Conservation (phyloP, 129 eudicot genomes). For the Centaurea solstitialis region DNA sequence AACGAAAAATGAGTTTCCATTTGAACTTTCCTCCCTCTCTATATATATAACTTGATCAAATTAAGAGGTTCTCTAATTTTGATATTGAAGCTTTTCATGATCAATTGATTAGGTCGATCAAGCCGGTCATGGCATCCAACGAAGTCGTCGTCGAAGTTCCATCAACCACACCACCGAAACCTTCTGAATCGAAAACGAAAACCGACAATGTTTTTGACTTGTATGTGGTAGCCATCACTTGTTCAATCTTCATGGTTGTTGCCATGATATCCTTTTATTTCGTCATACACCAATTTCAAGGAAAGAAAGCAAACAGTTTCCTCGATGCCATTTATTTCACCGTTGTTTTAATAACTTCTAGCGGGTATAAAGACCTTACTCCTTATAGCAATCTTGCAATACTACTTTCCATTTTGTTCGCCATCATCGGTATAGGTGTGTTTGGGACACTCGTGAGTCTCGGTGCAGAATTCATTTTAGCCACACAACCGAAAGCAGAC, state of each 20-base stretch:
- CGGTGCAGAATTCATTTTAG: background rate
- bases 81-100: too few species aligned
- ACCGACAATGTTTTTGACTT: too few species aligned
- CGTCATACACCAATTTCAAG: background rate
- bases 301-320: background rate
- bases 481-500: background rate
- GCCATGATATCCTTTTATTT: background rate
- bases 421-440: background rate
- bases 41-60: too few species aligned
- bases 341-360: background rate
- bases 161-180: background rate
- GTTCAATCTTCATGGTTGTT: background rate
- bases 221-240: background rate
- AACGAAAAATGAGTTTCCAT: too few species aligned
- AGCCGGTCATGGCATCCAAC: slow-evolving; percentile 15
- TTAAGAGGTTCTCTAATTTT: too few species aligned
- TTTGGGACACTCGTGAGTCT: background rate
- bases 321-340: background rate
- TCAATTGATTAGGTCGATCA: too few species aligned
- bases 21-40: too few species aligned
- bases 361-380: background rate
- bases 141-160: background rate
- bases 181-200: background rate
- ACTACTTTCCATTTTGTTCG: background rate
- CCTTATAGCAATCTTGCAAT: background rate